A percentile compares a stretch with the other conserved stretches of the same genome.
phyloP scores from a whole-genome alignment of 202 grass and related monocot species.

The Hordeum pubiflorum region DNA sequence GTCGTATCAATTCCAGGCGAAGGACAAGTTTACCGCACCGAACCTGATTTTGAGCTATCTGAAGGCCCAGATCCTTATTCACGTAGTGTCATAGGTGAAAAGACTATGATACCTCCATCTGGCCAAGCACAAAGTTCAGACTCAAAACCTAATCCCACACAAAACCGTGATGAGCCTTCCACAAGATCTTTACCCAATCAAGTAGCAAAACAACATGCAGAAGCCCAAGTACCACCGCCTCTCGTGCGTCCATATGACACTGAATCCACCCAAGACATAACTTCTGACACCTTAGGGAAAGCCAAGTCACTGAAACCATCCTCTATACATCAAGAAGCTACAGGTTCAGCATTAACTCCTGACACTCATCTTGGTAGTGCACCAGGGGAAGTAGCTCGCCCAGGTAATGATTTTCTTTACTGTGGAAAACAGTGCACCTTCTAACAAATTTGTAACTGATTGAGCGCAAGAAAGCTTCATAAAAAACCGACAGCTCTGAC shows the following conservation, averaged over 20 bases:
- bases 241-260: background rate
- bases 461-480: background rate
- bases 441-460: background rate
- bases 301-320: conserved; percentile 4
- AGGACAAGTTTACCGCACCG: background rate
- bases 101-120: background rate
- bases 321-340: background rate
- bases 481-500: background rate
- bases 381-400: background rate
- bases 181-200: background rate
- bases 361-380: conserved; percentile 4
- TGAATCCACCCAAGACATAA: conserved; percentile 6
- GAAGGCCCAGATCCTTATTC: background rate
- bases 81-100: background rate
- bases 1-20: background rate
- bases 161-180: background rate
- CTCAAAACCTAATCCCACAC: background rate
- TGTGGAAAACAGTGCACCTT: background rate
- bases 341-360: background rate
- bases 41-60: background rate
- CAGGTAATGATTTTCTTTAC: background rate
- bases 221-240: background rate
- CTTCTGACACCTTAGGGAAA: background rate
- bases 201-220: background rate
- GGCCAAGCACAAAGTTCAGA: background rate